Evolutionary conservation across 306 rosid species (phyloP).

Genomic region (peach (Prunus persica)): DNA sequence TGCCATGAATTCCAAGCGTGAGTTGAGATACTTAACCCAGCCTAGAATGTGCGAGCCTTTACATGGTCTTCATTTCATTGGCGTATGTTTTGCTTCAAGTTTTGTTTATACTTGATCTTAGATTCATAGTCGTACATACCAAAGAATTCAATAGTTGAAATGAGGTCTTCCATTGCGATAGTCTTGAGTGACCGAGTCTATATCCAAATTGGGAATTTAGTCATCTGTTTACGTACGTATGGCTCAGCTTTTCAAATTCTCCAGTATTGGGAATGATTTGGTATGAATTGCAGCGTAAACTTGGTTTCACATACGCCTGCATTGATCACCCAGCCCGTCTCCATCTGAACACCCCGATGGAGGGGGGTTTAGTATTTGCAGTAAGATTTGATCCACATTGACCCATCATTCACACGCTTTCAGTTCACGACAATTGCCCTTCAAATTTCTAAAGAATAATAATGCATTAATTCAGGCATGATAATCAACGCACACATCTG

Average conservation of each 20-base stretch:
- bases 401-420: neutral
- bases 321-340: too few relatives aligned
- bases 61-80: neutral
- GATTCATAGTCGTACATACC: neutral
- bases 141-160: neutral
- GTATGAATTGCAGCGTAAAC: neutral
- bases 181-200: neutral
- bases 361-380: too few relatives aligned
- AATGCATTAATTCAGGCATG: too few relatives aligned
- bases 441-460: too few relatives aligned
- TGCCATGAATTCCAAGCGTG: neutral
- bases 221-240: too few relatives aligned
- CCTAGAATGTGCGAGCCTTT: neutral
- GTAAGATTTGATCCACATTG: neutral
- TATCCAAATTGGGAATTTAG: too few relatives aligned
- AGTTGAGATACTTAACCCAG: neutral
- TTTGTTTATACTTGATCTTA: neutral
- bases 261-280: neutral
- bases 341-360: too few relatives aligned
- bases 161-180: neutral
- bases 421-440: neutral
- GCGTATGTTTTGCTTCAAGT: neutral
- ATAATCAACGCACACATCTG: too few relatives aligned
- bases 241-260: neutral
- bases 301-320: neutral